Conservation (phyloP, 306 rosid genomes). For the Oxytropis ochrocephala region DNA sequence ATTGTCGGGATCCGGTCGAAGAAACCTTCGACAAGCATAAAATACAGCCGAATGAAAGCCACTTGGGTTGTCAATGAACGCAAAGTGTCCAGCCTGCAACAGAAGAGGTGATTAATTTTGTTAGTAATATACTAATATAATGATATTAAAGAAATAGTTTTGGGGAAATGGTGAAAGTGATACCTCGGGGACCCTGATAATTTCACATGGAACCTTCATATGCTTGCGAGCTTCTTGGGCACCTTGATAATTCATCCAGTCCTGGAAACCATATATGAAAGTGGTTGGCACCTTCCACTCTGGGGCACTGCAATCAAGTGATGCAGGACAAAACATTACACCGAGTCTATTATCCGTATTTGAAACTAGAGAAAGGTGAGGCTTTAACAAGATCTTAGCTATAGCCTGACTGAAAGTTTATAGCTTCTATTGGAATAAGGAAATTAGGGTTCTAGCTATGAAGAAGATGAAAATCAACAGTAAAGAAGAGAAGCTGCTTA, state of each 20-base stretch:
- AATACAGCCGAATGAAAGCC: slow-evolving; percentile 78
- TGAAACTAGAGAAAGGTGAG: not conserved
- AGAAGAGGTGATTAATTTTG: not conserved
- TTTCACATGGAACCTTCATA: slow-evolving; percentile 92
- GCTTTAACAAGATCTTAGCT: not conserved
- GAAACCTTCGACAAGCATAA: slow-evolving; percentile 72
- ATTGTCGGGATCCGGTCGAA: slow-evolving; percentile 40
- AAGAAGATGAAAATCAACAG: too few relatives aligned
- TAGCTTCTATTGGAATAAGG: too few relatives aligned
- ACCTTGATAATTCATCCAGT: slow-evolving; percentile 88
- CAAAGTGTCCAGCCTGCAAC: slow-evolving; percentile 86
- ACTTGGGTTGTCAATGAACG: slow-evolving; percentile 70
- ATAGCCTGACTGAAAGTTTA: not conserved
- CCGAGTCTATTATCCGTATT: not conserved
- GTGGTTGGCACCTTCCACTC: slow-evolving; percentile 97
- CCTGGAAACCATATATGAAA: slow-evolving; percentile 79
- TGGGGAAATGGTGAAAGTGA: slow-evolving; percentile 14
- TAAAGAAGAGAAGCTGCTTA: too few relatives aligned
- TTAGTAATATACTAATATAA: not conserved
- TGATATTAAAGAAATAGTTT: not conserved
- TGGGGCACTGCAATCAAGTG: slow-evolving; percentile 49
- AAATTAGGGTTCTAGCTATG: too few relatives aligned
- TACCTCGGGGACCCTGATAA: slow-evolving; percentile 87
- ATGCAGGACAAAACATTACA: not conserved
- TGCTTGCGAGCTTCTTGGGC: slow-evolving; percentile 88